Conservation (phyloP, 805 yeast genomes). For the Kurtzmaniella cleridarum region DNA sequence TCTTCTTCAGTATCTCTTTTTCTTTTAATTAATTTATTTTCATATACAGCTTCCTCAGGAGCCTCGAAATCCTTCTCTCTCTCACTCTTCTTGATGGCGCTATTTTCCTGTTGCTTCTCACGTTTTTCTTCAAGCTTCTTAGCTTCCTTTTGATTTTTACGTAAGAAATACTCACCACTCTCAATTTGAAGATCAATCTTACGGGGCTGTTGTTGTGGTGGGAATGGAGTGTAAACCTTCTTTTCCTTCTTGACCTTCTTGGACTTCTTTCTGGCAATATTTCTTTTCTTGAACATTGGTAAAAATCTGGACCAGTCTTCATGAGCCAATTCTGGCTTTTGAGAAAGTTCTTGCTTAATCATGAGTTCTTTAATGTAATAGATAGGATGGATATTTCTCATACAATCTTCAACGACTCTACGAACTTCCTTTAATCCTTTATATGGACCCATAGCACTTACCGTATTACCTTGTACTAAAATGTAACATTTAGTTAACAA, state of each 20-base stretch:
- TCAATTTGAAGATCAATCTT: slow-evolving; percentile 96
- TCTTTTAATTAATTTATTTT: slow-evolving; percentile 28
- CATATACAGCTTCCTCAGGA: slow-evolving; percentile 68
- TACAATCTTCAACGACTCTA: slow-evolving; percentile 95
- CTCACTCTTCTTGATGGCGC: slow-evolving; percentile 60
- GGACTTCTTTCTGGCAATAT: slow-evolving; percentile 90
- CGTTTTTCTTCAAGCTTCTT: slow-evolving; percentile 71
- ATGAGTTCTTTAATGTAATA: slow-evolving; percentile 94
- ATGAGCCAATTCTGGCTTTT: slow-evolving; percentile 89
- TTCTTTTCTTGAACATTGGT: slow-evolving; percentile 94
- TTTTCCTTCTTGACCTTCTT: slow-evolving; percentile 57
- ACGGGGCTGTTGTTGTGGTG: slow-evolving; percentile 95
- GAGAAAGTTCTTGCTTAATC: slow-evolving; percentile 93
- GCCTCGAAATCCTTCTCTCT: slow-evolving; percentile 77
- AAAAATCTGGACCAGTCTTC: slow-evolving; percentile 97
- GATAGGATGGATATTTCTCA: slow-evolving; percentile 96
- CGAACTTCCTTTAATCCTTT: slow-evolving; percentile 89
- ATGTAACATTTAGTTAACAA: slow-evolving; percentile 92
- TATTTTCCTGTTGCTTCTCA: slow-evolving; percentile 68
- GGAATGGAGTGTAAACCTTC: slow-evolving; percentile 96
- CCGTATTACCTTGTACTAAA: slow-evolving; percentile 95
- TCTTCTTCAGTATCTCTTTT: slow-evolving; percentile 12
- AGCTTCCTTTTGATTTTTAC: slow-evolving; percentile 73
- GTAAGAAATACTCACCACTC: slow-evolving; percentile 95
- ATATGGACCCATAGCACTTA: slow-evolving; percentile 93